These are phyloP conservation scores for Talaromyces piceae DNA, from an alignment of 2,329 filamentous ascomycete genomes.

Conservation along the genomic window DNA sequence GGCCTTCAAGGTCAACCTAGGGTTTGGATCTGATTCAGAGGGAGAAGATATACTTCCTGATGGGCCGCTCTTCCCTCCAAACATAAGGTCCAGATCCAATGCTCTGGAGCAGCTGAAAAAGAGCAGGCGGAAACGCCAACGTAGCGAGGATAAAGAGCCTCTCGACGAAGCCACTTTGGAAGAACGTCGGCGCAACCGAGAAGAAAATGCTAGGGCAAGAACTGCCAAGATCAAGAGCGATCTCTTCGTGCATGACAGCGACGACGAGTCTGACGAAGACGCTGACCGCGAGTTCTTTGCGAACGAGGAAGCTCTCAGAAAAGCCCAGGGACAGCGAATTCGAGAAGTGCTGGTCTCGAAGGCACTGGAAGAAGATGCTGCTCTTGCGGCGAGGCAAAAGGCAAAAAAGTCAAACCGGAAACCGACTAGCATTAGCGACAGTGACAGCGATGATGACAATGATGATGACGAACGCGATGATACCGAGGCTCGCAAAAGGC, in stretches of 20 bases:
- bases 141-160: slow-evolving; percentile 45
- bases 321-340: slow-evolving; percentile 46
- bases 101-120: slow-evolving; percentile 52
- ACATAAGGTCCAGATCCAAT: slow-evolving; percentile 42
- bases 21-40: slow-evolving; percentile 66
- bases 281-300: slow-evolving; percentile 68
- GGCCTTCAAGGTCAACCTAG: slow-evolving; percentile 44
- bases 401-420: slow-evolving; percentile 16
- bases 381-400: slow-evolving; percentile 15
- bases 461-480: slow-evolving; percentile 19
- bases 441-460: slow-evolving; percentile 2
- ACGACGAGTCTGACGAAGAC: slow-evolving; percentile 82
- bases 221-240: slow-evolving; percentile 74
- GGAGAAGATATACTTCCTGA: slow-evolving; percentile 52
- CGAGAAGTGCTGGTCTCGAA: slow-evolving; percentile 41
- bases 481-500: slow-evolving; percentile 21
- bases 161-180: slow-evolving; percentile 55
- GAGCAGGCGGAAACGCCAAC: slow-evolving; percentile 44
- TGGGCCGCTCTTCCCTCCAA: slow-evolving; percentile 59
- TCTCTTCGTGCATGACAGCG: slow-evolving; percentile 70
- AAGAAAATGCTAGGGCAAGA: slow-evolving; percentile 68
- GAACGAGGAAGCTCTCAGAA: slow-evolving; percentile 60
- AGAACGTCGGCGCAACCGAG: slow-evolving; percentile 54
- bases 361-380: slow-evolving; percentile 15
- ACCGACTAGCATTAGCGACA: slow-evolving; percentile 16